Evolutionary conservation across 768 basidiomycete genomes (phyloP).

Genomic region (Leccinum uliginosum): DNA sequence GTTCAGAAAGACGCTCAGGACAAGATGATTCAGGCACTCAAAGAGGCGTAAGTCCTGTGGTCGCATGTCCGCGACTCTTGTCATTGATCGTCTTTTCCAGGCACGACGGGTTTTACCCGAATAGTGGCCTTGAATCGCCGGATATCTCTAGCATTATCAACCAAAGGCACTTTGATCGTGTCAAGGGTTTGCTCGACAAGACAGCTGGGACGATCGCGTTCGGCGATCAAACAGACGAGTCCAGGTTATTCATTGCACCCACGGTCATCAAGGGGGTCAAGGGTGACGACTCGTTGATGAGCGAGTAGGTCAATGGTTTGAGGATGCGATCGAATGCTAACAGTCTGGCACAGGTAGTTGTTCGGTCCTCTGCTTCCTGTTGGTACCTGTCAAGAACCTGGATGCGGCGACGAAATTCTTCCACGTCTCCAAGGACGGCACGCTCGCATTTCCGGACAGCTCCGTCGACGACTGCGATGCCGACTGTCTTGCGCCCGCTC

Average conservation of each 20-base stretch:
- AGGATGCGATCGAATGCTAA: background rate
- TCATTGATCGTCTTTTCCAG: conserved; percentile 6
- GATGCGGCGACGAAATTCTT: conserved; percentile 72
- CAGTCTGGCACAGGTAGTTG: conserved; percentile 52
- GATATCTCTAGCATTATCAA: conserved; percentile 52
- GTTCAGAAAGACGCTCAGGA: conserved; percentile 40
- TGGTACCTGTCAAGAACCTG: conserved; percentile 59
- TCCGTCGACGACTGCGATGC: too few species aligned
- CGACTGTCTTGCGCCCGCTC: too few species aligned
- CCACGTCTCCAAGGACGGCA: too few species aligned
- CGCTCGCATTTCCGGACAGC: too few species aligned
- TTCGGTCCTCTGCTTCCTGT: conserved; percentile 83
- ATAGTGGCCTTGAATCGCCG: conserved; percentile 39
- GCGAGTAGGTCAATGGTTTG: conserved; percentile 47
- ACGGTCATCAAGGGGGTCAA: conserved; percentile 66
- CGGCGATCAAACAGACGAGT: conserved; percentile 60
- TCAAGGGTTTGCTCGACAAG: conserved; percentile 56
- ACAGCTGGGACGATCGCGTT: conserved; percentile 65
- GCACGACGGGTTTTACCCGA: conserved; percentile 37
- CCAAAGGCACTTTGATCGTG: conserved; percentile 47
- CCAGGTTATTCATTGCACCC: conserved; percentile 61
- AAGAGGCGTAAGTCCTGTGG: conserved; percentile 35
- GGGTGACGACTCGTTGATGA: conserved; percentile 68
- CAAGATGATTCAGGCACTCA: conserved; percentile 36
- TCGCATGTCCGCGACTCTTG: background rate